A percentile compares a stretch with the other conserved stretches of the same genome.
Conservation (phyloP, 441 rosid genomes). For the Eruca vesicaria region DNA sequence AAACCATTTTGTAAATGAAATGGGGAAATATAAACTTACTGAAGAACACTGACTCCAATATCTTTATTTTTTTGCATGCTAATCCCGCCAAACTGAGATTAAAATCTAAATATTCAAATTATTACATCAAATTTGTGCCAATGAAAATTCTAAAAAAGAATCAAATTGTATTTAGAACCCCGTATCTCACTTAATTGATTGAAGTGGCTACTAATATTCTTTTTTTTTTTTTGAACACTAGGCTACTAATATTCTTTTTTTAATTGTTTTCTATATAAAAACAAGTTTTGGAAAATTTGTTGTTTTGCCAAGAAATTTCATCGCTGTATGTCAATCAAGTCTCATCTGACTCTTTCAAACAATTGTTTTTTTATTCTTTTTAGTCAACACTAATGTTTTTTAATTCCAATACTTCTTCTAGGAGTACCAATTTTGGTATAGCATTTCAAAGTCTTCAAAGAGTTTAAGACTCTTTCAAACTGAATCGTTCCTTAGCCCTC, state of each 20-base stretch:
- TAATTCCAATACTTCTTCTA: background rate
- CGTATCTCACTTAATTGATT: background rate
- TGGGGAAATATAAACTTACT: background rate
- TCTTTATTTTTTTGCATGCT: background rate
- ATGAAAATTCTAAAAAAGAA: background rate
- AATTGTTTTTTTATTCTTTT: background rate
- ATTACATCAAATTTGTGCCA: background rate
- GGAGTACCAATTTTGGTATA: background rate
- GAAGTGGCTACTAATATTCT: background rate
- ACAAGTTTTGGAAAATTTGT: background rate
- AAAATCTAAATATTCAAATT: background rate
- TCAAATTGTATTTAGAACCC: background rate
- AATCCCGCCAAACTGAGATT: background rate
- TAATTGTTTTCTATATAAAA: background rate
- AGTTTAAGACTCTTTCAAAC: background rate
- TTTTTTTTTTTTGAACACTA: no score
- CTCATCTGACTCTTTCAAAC: slow-evolving; percentile 9
- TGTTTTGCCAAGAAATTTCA: background rate
- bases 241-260: background rate
- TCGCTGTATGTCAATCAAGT: background rate
- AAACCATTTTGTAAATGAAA: no score
- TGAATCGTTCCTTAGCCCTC: background rate
- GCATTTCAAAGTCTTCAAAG: background rate
- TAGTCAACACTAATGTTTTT: background rate
- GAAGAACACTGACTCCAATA: background rate